Evolutionary conservation across 768 basidiomycete genomes (phyloP).

Genomic region (Suillus bovinus): DNA sequence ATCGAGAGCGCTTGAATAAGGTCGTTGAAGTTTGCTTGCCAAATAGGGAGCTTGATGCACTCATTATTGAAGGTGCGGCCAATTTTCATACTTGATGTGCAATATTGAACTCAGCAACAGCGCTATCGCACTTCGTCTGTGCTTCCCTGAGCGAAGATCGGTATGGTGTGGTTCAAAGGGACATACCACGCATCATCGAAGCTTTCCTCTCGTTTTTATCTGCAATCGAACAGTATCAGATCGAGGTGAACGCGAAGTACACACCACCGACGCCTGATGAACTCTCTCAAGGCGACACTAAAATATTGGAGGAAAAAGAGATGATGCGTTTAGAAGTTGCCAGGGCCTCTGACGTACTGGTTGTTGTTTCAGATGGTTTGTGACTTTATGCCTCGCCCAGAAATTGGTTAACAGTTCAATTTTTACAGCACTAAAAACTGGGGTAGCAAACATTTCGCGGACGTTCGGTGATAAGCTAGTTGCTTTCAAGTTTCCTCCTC

Average conservation of each 20-base stretch:
- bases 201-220: constrained; percentile 66
- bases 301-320: constrained; percentile 40
- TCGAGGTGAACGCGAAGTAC: constrained; percentile 47
- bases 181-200: constrained; percentile 81
- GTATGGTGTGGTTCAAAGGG: constrained; percentile 82
- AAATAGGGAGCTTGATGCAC: constrained; percentile 60
- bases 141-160: constrained; percentile 78
- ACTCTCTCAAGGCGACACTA: constrained; percentile 22
- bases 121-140: constrained; percentile 64
- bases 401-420: not conserved
- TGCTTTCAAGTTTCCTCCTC: constrained; percentile 80
- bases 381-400: constrained; percentile 14
- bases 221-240: constrained; percentile 66
- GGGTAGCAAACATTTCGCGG: constrained; percentile 61
- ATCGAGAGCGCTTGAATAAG: constrained; percentile 50
- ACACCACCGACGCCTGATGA: constrained; percentile 39
- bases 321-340: constrained; percentile 49
- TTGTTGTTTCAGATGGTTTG: constrained; percentile 60
- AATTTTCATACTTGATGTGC: not conserved
- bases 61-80: constrained; percentile 57
- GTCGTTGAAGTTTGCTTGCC: constrained; percentile 57
- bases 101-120: constrained; percentile 36
- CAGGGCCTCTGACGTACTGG: constrained; percentile 54
- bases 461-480: constrained; percentile 75
- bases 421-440: constrained; percentile 60